Conservation (phyloP, 495 filamentous ascomycete genomes). For the Usnea hakonensis region DNA sequence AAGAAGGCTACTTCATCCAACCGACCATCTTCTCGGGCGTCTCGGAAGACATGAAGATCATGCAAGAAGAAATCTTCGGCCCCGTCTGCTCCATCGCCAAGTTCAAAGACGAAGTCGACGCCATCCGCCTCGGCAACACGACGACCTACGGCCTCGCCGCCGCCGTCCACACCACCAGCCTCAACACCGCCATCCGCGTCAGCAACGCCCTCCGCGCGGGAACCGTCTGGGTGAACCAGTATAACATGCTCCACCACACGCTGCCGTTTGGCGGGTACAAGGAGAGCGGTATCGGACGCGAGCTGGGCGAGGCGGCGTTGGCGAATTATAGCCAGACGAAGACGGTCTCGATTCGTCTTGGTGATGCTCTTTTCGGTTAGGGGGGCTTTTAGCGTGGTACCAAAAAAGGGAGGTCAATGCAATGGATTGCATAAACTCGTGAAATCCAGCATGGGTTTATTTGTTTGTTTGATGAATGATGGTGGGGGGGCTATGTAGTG, state of each 20-base stretch:
- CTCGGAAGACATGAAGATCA: slow-evolving; percentile 88
- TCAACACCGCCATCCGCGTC: slow-evolving; percentile 89
- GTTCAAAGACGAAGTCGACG: slow-evolving; percentile 84
- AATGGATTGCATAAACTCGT: too few relatives aligned
- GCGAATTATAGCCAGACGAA: slow-evolving; percentile 86
- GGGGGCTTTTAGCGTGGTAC: too few relatives aligned
- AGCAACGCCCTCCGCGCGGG: slow-evolving; percentile 75
- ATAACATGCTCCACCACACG: slow-evolving; percentile 79
- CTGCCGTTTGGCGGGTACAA: slow-evolving; percentile 90
- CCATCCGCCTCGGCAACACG: slow-evolving; percentile 72
- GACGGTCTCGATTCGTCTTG: slow-evolving; percentile 56
- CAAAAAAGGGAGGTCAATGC: too few relatives aligned
- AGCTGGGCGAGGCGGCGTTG: slow-evolving; percentile 87
- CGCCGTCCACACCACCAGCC: slow-evolving; percentile 84
- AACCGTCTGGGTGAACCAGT: slow-evolving; percentile 94
- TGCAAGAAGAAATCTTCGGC: slow-evolving; percentile 98
- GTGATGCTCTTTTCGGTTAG: slow-evolving; percentile 54
- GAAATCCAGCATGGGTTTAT: too few relatives aligned
- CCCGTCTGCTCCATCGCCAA: slow-evolving; percentile 91
- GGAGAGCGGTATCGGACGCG: slow-evolving; percentile 86
- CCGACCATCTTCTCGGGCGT: slow-evolving; percentile 95
- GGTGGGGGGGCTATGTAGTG: too few relatives aligned
- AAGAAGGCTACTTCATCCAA: slow-evolving; percentile 94
- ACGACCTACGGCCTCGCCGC: slow-evolving; percentile 77
- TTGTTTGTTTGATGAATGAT: too few relatives aligned